A percentile compares a stretch with the other conserved stretches of the same genome.
Conservation (phyloP, 2,329 filamentous ascomycete genomes). For the Ophiocordyceps unilateralis region DNA sequence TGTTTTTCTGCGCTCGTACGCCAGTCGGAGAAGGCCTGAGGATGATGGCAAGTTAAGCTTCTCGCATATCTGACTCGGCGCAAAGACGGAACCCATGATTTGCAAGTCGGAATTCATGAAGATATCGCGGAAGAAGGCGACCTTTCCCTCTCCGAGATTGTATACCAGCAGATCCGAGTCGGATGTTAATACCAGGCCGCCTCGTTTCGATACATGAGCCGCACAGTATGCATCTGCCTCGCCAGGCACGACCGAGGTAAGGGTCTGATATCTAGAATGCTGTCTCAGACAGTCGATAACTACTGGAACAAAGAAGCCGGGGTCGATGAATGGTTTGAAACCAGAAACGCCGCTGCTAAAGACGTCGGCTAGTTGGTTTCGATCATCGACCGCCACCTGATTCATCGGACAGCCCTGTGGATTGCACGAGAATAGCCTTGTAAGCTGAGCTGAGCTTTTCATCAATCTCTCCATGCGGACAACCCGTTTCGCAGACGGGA, state of each 20-base stretch:
- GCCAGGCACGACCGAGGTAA: constrained; percentile 50
- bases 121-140: constrained; percentile 54
- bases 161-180: constrained; percentile 77
- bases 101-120: constrained; percentile 15
- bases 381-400: constrained; percentile 5
- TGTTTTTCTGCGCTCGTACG: constrained; percentile 15
- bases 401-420: constrained; percentile 9
- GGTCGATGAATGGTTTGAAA: constrained; percentile 23
- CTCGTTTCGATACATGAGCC: constrained; percentile 32
- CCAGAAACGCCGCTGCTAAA: constrained; percentile 9
- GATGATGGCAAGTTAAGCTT: constrained; percentile 21
- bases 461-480: constrained; percentile 45
- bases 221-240: constrained; percentile 80
- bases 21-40: constrained; percentile 14
- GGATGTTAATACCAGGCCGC: constrained; percentile 52
- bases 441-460: constrained; percentile 36
- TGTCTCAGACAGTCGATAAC: constrained; percentile 52
- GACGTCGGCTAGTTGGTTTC: constrained; percentile 5
- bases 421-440: constrained; percentile 22
- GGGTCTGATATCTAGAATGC: constrained; percentile 21
- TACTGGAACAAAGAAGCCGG: constrained; percentile 62
- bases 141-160: constrained; percentile 45
- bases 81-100: constrained; percentile 12
- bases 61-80: constrained; percentile 19
- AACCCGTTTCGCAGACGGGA: constrained; percentile 49